phyloP scores from a whole-genome alignment of 129 eudicot species.

The Lactuca saligna region DNA sequence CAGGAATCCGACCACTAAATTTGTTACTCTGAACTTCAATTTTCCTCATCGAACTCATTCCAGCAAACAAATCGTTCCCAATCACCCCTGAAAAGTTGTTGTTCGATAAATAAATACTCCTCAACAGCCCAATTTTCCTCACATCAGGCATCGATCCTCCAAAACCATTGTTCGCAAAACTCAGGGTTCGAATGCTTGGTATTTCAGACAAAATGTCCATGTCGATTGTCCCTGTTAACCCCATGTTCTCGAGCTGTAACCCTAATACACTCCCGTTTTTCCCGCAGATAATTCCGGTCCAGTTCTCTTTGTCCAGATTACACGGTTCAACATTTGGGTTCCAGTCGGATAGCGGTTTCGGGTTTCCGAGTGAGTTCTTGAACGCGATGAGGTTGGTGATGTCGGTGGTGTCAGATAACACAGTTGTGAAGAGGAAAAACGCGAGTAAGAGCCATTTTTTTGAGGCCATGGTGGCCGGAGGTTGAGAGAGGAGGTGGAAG shows the following conservation, averaged over 20 bases:
- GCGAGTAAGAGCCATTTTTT: neutral
- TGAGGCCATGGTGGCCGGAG: conserved; percentile 24
- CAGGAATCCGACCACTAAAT: conserved; percentile 45
- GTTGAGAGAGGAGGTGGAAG: neutral
- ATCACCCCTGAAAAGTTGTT: conserved; percentile 54
- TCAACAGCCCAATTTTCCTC: conserved; percentile 33
- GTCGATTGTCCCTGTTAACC: conserved; percentile 43
- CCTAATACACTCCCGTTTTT: conserved; percentile 41
- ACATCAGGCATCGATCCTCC: conserved; percentile 50
- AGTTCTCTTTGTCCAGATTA: conserved; percentile 14
- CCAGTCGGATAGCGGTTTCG: conserved; percentile 41
- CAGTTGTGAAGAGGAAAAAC: neutral
- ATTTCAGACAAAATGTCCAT: conserved; percentile 31
- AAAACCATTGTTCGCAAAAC: conserved; percentile 47
- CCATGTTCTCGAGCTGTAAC: conserved; percentile 50
- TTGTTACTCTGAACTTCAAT: conserved; percentile 39
- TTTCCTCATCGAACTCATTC: conserved; percentile 51
- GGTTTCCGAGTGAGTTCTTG: conserved; percentile 37
- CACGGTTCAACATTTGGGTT: conserved; percentile 30
- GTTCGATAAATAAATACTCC: conserved; percentile 49
- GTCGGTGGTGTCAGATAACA: conserved; percentile 21
- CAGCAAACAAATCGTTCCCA: conserved; percentile 40
- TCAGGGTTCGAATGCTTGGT: conserved; percentile 32
- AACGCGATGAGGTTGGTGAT: conserved; percentile 39
- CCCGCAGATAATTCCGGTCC: conserved; percentile 61